Base-by-base conservation (phyloP, 306 rosid species). In the Alnus glutinosa region DNA sequence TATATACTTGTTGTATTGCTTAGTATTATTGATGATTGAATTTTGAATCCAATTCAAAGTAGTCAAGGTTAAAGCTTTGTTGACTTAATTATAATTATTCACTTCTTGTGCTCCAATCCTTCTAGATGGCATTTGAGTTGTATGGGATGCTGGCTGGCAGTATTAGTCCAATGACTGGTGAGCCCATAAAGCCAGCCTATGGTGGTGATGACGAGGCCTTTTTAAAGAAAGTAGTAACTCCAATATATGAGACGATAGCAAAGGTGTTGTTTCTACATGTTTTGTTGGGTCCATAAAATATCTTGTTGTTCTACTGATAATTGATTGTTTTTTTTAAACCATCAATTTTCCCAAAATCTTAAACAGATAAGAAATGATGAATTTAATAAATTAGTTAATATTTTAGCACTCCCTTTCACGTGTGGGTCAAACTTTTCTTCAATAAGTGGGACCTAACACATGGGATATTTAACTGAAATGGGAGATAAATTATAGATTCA, bases 121-220 rank as follows among this genome's bases (percentile, higher is more conserved):
- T 75, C 37, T 73, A 95, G 98, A 95, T 95, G 98, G 98, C 98
- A 77, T 90, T 89, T 89, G 98, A 95, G 88, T 80, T 95, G 87
- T 91, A 92, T 82, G 98, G 98, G 73, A 90, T 95, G 95, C 79
- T 95, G 83, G 89, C 97, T 64, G 93, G 94, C 61, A 90, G 78
- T 89, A 92, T 95, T 79, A 92, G 98, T 87, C 83, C 95, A 76
- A 69, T 73, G 88, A 95, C 98, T 0, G 98, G 98, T 16, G 98
- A 95, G 86, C 95, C 88, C 77, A 73, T 92, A 82, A 92, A 85
- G 87, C 98, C 98, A 70, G 97, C 97, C 74, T 92, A 91, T 76
- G 98, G 97, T 64, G 98, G 98, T 75, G 96, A 86, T 55, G 79
- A 86, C 1, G 98, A 92, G 85, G 92, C 87, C 70, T 95, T 95